Evolutionary conservation across 208 protist species (phyloP).

Genomic region (Leptomonas seymouri): DNA sequence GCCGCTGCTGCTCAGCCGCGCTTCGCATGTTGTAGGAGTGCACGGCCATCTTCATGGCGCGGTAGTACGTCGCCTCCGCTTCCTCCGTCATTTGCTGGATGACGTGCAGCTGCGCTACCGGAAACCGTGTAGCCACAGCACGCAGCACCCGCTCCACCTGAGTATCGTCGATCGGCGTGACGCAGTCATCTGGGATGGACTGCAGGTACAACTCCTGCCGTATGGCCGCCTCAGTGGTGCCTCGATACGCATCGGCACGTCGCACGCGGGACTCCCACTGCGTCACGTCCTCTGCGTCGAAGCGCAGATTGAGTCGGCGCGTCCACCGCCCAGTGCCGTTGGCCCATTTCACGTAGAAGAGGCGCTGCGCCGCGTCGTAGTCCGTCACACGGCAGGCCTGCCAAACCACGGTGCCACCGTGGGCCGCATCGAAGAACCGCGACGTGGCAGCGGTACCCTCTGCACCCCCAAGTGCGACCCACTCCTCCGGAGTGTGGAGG

Average conservation of each 20-base stretch:
- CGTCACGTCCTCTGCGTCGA: constrained; percentile 80
- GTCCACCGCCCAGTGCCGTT: constrained; percentile 85
- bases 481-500: constrained; percentile 68
- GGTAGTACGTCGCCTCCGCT: constrained; percentile 83
- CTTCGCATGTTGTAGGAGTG: constrained; percentile 75
- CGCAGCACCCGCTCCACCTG: constrained; percentile 89
- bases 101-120: constrained; percentile 69
- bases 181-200: constrained; percentile 48
- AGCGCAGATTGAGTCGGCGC: constrained; percentile 89
- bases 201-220: constrained; percentile 82
- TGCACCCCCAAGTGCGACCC: constrained; percentile 67
- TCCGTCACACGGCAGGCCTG: constrained; percentile 63
- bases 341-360: constrained; percentile 79
- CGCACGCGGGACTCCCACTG: constrained; percentile 78
- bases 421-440: constrained; percentile 64
- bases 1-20: constrained; percentile 62
- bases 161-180: constrained; percentile 77
- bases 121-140: constrained; percentile 77
- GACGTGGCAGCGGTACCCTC: constrained; percentile 78
- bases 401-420: constrained; percentile 55
- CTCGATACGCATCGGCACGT: constrained; percentile 70
- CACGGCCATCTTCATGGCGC: constrained; percentile 75
- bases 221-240: constrained; percentile 71
- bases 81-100: constrained; percentile 77
- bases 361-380: constrained; percentile 67